phyloP scores from a whole-genome alignment of 1,284 basidiomycete species.

The Ceratobasidium theobromae region DNA sequence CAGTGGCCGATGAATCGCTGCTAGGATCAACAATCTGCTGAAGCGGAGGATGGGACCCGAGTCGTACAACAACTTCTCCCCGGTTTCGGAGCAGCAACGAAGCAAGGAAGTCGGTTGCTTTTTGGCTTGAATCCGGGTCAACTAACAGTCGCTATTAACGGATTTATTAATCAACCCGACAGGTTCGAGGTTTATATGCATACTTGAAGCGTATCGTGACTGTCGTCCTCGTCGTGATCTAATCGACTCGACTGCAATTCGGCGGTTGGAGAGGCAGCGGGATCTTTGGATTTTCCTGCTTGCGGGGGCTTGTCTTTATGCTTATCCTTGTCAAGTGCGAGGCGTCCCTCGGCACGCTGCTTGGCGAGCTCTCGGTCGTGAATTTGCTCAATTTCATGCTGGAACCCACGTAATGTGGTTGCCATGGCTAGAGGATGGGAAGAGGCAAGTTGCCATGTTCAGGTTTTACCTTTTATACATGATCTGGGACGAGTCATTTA shows the following conservation, averaged over 20 bases:
- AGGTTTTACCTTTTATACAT: constrained; percentile 1
- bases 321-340: constrained; percentile 30
- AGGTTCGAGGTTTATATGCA: not conserved
- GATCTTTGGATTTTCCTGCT: constrained; percentile 16
- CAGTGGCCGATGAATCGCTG: not conserved
- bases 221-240: constrained; percentile 29
- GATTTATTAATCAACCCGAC: not conserved
- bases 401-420: constrained; percentile 30
- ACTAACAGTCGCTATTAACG: not conserved
- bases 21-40: constrained; percentile 15
- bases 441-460: not conserved
- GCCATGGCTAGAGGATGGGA: constrained; percentile 4
- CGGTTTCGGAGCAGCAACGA: constrained; percentile 30
- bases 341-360: constrained; percentile 22
- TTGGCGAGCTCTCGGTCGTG: constrained; percentile 28
- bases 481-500: constrained; percentile 1
- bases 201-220: constrained; percentile 11
- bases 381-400: constrained; percentile 32
- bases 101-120: constrained; percentile 27
- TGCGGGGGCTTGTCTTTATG: constrained; percentile 10
- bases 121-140: not conserved
- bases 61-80: constrained; percentile 34
- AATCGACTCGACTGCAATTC: not conserved
- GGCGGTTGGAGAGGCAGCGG: not conserved
- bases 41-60: constrained; percentile 34